These are phyloP conservation scores for Antarctomyces pellizariae DNA, from an alignment of 495 filamentous ascomycete species.

Conservation along the genomic window DNA sequence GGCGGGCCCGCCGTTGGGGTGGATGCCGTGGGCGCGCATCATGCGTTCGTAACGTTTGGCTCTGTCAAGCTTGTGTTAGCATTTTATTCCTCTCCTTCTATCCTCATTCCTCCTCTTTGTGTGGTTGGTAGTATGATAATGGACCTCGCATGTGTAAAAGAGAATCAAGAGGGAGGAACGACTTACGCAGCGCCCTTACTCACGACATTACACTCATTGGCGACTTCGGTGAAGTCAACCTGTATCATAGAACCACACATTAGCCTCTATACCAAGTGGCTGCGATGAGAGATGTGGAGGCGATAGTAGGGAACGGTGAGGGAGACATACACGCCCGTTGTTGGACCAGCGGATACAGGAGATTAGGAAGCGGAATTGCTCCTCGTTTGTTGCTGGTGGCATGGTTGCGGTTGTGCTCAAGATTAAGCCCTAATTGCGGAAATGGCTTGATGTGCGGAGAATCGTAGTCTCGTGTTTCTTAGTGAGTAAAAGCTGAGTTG, in stretches of 20 bases:
- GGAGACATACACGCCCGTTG: constrained; percentile 27
- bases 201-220: constrained; percentile 36
- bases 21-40: constrained; percentile 30
- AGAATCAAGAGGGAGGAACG: not conserved
- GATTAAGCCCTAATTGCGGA: no score
- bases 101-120: not conserved
- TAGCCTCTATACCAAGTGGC: constrained; percentile 6
- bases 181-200: constrained; percentile 45
- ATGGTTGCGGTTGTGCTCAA: constrained; percentile 19
- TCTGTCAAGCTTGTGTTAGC: constrained; percentile 18
- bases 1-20: no score
- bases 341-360: constrained; percentile 34
- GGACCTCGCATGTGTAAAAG: constrained; percentile 1
- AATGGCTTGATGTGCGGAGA: no score
- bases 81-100: not conserved
- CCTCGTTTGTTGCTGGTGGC: constrained; percentile 23
- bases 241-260: no score
- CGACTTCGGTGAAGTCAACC: constrained; percentile 38
- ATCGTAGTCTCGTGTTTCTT: no score
- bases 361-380: constrained; percentile 38
- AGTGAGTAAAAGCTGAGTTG: no score
- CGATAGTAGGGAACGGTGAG: constrained; percentile 1
- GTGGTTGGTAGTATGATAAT: constrained; percentile 1
- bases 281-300: constrained; percentile 1
- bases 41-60: constrained; percentile 43